These are phyloP conservation scores for Fusarium paranaense DNA, from an alignment of 2,329 filamentous ascomycete species.

Conservation along the genomic window DNA sequence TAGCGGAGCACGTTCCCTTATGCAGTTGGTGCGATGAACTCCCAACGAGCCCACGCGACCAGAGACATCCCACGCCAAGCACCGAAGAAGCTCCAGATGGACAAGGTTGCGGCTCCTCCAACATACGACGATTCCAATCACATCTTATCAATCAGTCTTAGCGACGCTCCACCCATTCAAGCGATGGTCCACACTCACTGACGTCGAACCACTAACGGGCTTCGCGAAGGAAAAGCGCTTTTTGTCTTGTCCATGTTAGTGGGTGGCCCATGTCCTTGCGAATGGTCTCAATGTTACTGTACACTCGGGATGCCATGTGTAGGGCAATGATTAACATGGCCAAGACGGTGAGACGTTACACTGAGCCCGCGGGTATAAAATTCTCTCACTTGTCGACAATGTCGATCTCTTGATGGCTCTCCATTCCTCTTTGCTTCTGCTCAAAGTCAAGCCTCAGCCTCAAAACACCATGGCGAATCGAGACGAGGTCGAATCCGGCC, in stretches of 20 bases:
- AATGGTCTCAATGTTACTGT: neutral
- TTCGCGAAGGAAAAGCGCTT: neutral
- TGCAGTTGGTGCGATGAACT: neutral
- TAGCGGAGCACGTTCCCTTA: neutral
- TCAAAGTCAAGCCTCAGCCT: neutral
- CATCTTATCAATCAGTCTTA: conserved; percentile 20
- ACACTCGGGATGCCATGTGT: neutral
- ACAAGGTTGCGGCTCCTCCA: neutral
- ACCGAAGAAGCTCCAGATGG: neutral
- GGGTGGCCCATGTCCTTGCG: neutral
- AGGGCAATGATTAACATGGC: neutral
- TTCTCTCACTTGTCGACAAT: neutral
- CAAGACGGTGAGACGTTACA: conserved; percentile 5
- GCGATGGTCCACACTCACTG: neutral
- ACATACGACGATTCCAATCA: neutral
- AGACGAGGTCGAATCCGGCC: conserved; percentile 5
- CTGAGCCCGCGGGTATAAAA: neutral
- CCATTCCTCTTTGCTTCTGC: neutral
- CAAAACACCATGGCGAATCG: neutral
- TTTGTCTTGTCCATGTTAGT: neutral
- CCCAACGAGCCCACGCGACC: neutral
- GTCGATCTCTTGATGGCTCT: neutral
- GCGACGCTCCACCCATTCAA: neutral
- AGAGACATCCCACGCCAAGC: conserved; percentile 8
- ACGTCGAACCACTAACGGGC: conserved; percentile 8